Evolutionary conservation across 331 rosid genomes (phyloP), one percentile per base, ranked within the genome.

Genomic region (Cucumis variabilis): DNA sequence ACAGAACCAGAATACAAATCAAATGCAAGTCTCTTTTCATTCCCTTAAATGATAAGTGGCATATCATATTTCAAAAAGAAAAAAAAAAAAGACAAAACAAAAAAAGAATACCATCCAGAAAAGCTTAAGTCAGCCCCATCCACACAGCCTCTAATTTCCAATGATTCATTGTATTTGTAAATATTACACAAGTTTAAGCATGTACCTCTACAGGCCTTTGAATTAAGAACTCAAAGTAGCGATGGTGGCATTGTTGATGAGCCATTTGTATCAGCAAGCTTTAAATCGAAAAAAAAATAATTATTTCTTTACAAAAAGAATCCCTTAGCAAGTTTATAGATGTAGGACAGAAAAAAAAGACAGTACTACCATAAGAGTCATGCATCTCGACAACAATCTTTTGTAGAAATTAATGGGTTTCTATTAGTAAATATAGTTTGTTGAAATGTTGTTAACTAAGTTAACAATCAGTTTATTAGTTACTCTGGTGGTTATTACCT

Each of bases 251-350:
- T 90, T 68, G 93, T 93, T 87, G 99, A 95, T 69, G 98, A 97
- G 88, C 99, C 99, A 91, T 95, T 98, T n/a, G 99, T 97, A 87
- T 95, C 98, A 86, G 94, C 92, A 66, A 97, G 96, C 99, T 97
- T 70, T 74, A 55, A 5, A 74, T 20, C 27, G 27, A 20, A 74
- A 20, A 74, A 20, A 58, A 3, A 41, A 41, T 41, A 41, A 1
- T 41, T 41, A 41, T 41, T 41, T 41, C 3, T 14, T 55, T 6
- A 62, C 11, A 24, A n/a, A n/a, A 74, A 89, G 15, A 58, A 58
- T 33, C 37, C 19, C 87, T 95, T 96, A 87, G 93, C 92, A 65
- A 97, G 96, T 98, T 97, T 30, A 71, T 71, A 16, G 85, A 87
- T 88, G 82, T 48, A 89, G 50, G 50, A 9, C 60, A 67, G 58